A percentile compares a stretch with the other conserved stretches of the same genome.
These are phyloP conservation scores for Paxillus involutus DNA, from an alignment of 768 basidiomycete genomes.

Conservation along the genomic window DNA sequence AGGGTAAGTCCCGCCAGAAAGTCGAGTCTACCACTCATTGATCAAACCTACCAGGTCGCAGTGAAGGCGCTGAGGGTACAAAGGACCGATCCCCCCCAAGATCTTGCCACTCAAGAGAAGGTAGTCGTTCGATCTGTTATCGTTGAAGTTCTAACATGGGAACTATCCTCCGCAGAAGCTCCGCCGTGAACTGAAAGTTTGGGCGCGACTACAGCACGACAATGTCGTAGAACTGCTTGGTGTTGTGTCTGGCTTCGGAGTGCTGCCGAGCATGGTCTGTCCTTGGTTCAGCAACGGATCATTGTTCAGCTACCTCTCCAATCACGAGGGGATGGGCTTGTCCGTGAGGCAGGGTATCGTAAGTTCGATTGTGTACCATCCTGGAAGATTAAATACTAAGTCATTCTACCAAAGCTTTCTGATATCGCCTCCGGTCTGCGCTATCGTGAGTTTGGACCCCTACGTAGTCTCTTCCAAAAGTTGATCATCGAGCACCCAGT, in stretches of 20 bases:
- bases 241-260: no score
- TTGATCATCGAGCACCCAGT: constrained; percentile 7
- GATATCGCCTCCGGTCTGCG: no score
- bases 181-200: no score
- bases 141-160: no score
- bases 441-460: no score
- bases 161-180: no score
- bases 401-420: no score
- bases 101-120: constrained; percentile 7
- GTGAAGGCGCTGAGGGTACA: constrained; percentile 17
- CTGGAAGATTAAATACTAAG: neutral
- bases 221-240: no score
- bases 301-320: constrained; percentile 19
- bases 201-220: no score
- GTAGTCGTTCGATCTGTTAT: constrained; percentile 1
- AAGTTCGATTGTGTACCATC: neutral
- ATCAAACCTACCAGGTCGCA: constrained; percentile 14
- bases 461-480: neutral
- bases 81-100: neutral
- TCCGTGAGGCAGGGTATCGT: constrained; percentile 11
- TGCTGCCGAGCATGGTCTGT: constrained; percentile 34
- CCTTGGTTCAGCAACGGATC: constrained; percentile 32
- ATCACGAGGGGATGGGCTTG: neutral
- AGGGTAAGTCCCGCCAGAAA: no score
- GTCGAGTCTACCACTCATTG: no score